A percentile compares a stretch with the other conserved stretches of the same genome.
phyloP scores from a whole-genome alignment of 495 filamentous ascomycete genomes.

The Friedmanniomyces simplex region DNA sequence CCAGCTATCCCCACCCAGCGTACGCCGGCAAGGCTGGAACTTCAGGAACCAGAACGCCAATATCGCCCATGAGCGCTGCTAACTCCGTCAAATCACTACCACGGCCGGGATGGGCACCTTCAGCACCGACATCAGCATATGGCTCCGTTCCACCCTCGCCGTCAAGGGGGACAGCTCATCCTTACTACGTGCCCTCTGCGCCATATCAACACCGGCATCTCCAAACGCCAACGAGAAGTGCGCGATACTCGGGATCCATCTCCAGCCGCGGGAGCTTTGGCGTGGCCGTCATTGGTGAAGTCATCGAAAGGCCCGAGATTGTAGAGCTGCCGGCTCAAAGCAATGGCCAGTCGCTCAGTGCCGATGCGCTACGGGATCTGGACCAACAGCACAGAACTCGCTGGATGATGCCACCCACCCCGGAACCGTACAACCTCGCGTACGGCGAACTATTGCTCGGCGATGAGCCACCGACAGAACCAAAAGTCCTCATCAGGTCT shows the following conservation, averaged over 20 bases:
- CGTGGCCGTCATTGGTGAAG: background rate
- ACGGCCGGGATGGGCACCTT: background rate
- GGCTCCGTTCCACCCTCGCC: background rate
- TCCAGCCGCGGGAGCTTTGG: background rate
- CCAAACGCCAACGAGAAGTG: background rate
- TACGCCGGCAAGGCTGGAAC: background rate
- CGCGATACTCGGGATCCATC: background rate
- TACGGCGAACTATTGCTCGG: background rate
- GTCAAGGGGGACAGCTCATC: background rate
- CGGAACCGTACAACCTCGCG: background rate
- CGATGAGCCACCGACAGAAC: background rate
- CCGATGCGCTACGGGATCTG: background rate
- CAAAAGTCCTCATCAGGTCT: background rate
- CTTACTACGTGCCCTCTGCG: background rate
- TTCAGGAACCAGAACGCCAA: background rate
- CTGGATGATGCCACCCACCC: background rate
- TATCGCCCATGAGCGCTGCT: background rate
- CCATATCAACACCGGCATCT: background rate
- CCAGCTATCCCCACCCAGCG: background rate
- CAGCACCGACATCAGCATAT: background rate
- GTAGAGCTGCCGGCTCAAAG: background rate
- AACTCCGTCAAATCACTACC: background rate
- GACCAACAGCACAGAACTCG: background rate
- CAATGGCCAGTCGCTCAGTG: background rate
- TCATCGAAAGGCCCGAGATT: background rate